phyloP scores from a whole-genome alignment of 2,329 filamentous ascomycete genomes.

The Monosporascus ibericus region DNA sequence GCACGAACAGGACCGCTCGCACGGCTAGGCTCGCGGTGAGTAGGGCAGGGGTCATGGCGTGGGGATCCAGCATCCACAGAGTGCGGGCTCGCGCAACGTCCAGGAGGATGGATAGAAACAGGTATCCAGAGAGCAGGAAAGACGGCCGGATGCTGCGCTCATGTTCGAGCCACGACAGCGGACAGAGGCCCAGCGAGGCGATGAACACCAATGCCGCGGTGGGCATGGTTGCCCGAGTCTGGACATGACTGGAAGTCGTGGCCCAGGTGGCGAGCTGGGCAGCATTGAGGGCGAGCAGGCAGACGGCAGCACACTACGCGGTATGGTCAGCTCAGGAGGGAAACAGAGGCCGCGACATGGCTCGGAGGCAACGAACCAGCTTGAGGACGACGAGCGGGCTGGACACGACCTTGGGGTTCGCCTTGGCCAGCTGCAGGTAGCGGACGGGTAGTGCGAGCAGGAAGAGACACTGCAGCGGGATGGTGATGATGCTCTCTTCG shows the following conservation, averaged over 20 bases:
- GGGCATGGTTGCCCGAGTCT: conserved; percentile 4
- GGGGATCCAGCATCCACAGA: conserved; percentile 5
- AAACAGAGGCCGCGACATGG: no score
- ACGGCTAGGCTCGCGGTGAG: conserved; percentile 17
- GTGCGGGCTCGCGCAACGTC: conserved; percentile 6
- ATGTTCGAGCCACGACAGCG: conserved; percentile 8
- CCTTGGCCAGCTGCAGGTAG: not conserved
- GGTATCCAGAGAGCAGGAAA: conserved; percentile 9
- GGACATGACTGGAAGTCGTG: not conserved
- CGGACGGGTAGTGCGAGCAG: conserved; percentile 2
- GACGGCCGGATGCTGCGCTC: conserved; percentile 5
- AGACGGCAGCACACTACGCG: no score
- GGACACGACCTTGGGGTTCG: not conserved
- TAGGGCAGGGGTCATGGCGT: conserved; percentile 12
- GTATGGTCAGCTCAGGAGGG: no score
- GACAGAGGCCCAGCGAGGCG: conserved; percentile 2
- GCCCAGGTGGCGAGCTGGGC: conserved; percentile 1
- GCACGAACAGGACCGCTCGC: conserved; percentile 13
- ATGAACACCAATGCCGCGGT: conserved; percentile 2
- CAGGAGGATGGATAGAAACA: conserved; percentile 9
- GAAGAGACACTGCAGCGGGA: conserved; percentile 1
- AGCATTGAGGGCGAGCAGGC: not conserved
- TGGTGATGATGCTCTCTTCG: conserved; percentile 1
- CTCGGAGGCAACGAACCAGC: no score
- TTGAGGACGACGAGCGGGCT: not conserved